Base-by-base conservation (phyloP, 805 yeast species). In the Candida xyloterini region DNA sequence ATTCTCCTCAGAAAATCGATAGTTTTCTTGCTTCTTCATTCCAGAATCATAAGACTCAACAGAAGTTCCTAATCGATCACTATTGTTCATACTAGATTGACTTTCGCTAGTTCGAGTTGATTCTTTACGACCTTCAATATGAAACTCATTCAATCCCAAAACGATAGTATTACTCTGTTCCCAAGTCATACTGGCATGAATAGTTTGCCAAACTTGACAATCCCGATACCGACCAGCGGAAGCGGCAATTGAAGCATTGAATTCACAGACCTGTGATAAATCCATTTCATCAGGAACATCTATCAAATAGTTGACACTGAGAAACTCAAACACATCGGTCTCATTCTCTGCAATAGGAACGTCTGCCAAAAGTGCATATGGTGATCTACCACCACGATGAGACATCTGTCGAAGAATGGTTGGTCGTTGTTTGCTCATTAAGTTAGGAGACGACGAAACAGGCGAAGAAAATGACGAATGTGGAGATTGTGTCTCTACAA, bases 151-250 rank as follows among this genome's bases (percentile, higher is more conserved):
- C 27, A 45, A 36, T 2, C 41, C 47, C 15, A 29, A 57, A 63
- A 40, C 44, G 3, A 38, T 31, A 16, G 32, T 27, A 10, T 34
- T 42, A 22, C 37, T 24, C 16, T 47, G 43, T n/a, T 58, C 57
- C 60, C 71, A 62, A 2, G 60, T 55, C 4, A 80, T 58, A 21
- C 78, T 63, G 24, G 73, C 74, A 10, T 74, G 73, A 5, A 81
- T 59, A 3, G 79, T 68, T 43, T 71, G 60, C 89, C 89, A 82
- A 0, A 78, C 70, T 52, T 79, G 85, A 38, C 80, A 67, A 39
- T 79, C 84, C 42, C 85, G 60, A 38, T 63, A 66, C 35, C 68
- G 59, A 13, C 69, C 67, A 1, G 70, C 82, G 32, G 69, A 65
- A 0, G 71, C 71, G 0, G 84, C 84, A 7, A 77, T 64, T 13